These are phyloP conservation scores for Chaetomium sp. DNA, from an alignment of 2,329 filamentous ascomycete genomes.

Conservation along the genomic window DNA sequence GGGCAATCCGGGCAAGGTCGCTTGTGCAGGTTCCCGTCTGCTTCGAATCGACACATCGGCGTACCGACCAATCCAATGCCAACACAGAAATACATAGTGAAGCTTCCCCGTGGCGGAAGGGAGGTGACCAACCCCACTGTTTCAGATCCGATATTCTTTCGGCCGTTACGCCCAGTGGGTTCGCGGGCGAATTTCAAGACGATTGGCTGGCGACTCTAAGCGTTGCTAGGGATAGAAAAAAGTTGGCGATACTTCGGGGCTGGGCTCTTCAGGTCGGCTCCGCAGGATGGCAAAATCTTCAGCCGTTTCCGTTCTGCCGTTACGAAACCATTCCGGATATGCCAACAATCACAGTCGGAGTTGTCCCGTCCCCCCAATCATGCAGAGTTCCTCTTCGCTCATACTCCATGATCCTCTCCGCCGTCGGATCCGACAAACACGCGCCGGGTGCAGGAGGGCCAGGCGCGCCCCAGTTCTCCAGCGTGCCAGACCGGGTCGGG, in stretches of 20 bases:
- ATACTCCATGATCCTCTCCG: not conserved
- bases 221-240: slow-evolving; percentile 13
- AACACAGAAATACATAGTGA: slow-evolving; percentile 24
- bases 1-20: slow-evolving; percentile 36
- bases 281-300: slow-evolving; percentile 13
- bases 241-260: slow-evolving; percentile 22
- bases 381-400: not conserved
- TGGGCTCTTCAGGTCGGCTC: slow-evolving; percentile 18
- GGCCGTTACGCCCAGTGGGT: slow-evolving; percentile 36
- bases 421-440: slow-evolving; percentile 15
- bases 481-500: slow-evolving; percentile 27
- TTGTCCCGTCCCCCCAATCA: slow-evolving; percentile 4
- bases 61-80: slow-evolving; percentile 36
- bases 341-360: slow-evolving; percentile 7
- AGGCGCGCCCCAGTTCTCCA: not conserved
- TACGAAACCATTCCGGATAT: slow-evolving; percentile 8
- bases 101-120: slow-evolving; percentile 26
- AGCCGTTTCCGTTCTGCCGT: slow-evolving; percentile 8
- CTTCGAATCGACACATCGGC: slow-evolving; percentile 38
- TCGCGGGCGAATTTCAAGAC: slow-evolving; percentile 15
- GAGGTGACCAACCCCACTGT: slow-evolving; percentile 34
- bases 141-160: slow-evolving; percentile 39
- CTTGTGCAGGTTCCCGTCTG: slow-evolving; percentile 47
- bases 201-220: slow-evolving; percentile 26
- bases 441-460: not conserved